Evolutionary conservation across 345 rosid genomes (phyloP).

Genomic region (Clarkia xantiana): DNA sequence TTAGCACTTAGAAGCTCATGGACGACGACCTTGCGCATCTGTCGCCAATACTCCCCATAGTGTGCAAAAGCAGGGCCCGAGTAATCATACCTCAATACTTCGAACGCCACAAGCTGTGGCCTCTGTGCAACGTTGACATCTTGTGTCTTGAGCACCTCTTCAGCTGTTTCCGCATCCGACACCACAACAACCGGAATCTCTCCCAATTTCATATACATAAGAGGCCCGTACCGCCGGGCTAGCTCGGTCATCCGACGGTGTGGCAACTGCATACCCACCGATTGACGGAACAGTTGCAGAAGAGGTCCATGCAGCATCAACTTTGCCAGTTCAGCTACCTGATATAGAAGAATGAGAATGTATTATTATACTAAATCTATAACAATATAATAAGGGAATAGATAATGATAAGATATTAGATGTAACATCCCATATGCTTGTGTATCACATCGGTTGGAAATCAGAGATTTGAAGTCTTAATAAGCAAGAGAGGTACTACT

Average conservation of each 20-base stretch:
- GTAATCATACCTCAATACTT: slow-evolving; percentile 12
- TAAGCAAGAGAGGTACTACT: too few relatives aligned
- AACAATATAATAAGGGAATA: too few relatives aligned
- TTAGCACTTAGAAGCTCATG: slow-evolving; percentile 5
- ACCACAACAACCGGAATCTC: slow-evolving; percentile 13
- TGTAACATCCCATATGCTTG: too few relatives aligned
- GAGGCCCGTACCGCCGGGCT: slow-evolving; percentile 20
- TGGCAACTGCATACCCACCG: slow-evolving; percentile 14
- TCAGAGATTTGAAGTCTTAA: too few relatives aligned
- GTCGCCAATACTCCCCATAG: slow-evolving; percentile 9
- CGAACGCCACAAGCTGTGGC: slow-evolving; percentile 13
- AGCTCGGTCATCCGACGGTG: slow-evolving; percentile 16
- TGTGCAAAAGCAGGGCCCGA: slow-evolving; percentile 9
- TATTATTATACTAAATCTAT: too few relatives aligned
- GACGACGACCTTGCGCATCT: slow-evolving; percentile 6
- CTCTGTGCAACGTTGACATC: slow-evolving; percentile 17
- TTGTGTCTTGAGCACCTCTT: slow-evolving; percentile 15
- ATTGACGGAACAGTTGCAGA: too few relatives aligned
- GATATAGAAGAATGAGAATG: too few relatives aligned
- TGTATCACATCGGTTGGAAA: too few relatives aligned
- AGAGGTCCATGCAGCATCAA: too few relatives aligned
- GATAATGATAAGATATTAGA: too few relatives aligned
- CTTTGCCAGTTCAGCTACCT: too few relatives aligned
- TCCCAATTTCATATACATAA: slow-evolving; percentile 23
- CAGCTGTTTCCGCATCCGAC: slow-evolving; percentile 19